Conservation (phyloP, 345 rosid species). For the Salix udensis region DNA sequence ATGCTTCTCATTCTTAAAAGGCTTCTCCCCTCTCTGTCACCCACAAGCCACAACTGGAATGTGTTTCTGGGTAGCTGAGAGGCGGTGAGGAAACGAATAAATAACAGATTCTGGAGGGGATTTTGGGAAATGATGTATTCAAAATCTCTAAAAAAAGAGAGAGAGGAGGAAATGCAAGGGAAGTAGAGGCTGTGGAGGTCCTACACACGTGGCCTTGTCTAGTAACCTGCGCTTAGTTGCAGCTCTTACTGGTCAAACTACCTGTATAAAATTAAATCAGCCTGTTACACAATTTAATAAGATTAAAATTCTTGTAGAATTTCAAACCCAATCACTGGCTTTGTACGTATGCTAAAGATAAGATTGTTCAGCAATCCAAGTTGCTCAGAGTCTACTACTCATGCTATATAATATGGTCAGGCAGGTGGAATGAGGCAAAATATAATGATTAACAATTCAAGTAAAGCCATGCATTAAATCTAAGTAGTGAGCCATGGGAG, state of each 20-base stretch:
- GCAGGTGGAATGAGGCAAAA: conserved; percentile 2
- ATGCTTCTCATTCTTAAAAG: conserved; percentile 19
- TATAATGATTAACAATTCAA: neutral
- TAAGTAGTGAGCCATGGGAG: neutral
- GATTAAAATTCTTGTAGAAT: conserved; percentile 11
- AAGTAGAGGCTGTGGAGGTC: conserved; percentile 48
- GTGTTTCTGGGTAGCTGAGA: conserved; percentile 32
- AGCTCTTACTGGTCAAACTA: conserved; percentile 53
- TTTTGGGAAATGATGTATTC: conserved; percentile 31
- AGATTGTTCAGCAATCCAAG: conserved; percentile 29
- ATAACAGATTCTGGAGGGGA: conserved; percentile 44
- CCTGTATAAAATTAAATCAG: conserved; percentile 2
- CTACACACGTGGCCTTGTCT: conserved; percentile 95
- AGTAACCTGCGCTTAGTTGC: conserved; percentile 51
- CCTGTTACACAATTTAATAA: neutral
- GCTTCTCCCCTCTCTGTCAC: neutral
- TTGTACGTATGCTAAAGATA: conserved; percentile 25
- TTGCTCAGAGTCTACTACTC: neutral
- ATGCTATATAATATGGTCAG: neutral
- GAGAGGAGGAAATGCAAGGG: conserved; percentile 15
- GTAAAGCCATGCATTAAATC: conserved; percentile 3
- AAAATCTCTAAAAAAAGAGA: neutral
- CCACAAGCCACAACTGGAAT: conserved; percentile 13
- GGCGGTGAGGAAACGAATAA: conserved; percentile 43
- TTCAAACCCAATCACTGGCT: conserved; percentile 15